Evolutionary conservation across 768 basidiomycete genomes (phyloP).

Genomic region (Tricholoma sp.): DNA sequence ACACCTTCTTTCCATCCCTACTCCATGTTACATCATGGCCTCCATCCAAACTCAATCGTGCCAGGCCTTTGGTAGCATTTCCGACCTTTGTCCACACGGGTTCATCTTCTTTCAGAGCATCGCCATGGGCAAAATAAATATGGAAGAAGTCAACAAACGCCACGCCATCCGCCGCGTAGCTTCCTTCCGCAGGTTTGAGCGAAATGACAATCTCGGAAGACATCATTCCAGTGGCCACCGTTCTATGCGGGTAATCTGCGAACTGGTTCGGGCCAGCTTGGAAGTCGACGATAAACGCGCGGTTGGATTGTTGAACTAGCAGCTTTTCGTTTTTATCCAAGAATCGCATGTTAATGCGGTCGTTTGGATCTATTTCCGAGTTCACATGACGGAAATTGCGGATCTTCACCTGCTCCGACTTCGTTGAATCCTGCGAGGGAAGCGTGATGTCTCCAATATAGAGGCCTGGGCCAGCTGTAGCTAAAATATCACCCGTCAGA

Average conservation of each 20-base stretch:
- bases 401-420: conserved; percentile 30
- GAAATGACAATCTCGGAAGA: conserved; percentile 53
- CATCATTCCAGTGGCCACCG: conserved; percentile 50
- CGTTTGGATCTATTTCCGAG: conserved; percentile 42
- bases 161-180: conserved; percentile 29
- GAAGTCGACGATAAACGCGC: conserved; percentile 49
- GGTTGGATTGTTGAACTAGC: conserved; percentile 52
- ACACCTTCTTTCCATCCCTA: conserved; percentile 56
- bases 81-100: conserved; percentile 67
- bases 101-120: conserved; percentile 32
- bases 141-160: conserved; percentile 71
- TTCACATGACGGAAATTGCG: conserved; percentile 46
- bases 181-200: conserved; percentile 15
- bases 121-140: conserved; percentile 51
- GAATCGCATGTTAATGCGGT: conserved; percentile 50
- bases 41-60: conserved; percentile 65
- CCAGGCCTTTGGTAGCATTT: conserved; percentile 56
- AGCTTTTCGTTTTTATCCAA: conserved; percentile 47
- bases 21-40: conserved; percentile 68
- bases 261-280: conserved; percentile 35
- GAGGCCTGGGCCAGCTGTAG: conserved; percentile 58
- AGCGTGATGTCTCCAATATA: conserved; percentile 59
- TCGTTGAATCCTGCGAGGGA: conserved; percentile 26
- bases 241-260: conserved; percentile 43
- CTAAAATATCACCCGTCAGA: conserved; percentile 59